These are phyloP conservation scores for Malus hybrid DNA, from an alignment of 331 rosid species.

Conservation along the genomic window DNA sequence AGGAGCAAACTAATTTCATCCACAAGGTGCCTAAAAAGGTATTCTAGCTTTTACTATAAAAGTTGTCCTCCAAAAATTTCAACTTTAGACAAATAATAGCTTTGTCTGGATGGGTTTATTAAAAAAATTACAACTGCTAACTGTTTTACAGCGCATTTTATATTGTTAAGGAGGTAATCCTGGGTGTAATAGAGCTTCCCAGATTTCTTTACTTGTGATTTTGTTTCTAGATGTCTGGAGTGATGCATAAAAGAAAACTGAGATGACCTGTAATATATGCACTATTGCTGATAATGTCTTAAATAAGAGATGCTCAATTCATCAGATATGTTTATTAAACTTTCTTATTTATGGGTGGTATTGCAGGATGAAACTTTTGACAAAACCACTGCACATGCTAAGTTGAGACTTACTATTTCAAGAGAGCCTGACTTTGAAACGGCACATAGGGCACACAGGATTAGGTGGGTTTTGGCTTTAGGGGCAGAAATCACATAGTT, in stretches of 20 bases:
- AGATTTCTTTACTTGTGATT: neutral
- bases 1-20: slow-evolving; percentile 52
- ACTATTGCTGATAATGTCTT: neutral
- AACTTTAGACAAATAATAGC: neutral
- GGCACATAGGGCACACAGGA: slow-evolving; percentile 67
- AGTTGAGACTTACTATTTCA: slow-evolving; percentile 72
- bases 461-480: slow-evolving; percentile 46
- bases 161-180: neutral
- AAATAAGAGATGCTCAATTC: neutral
- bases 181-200: neutral
- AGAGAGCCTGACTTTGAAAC: slow-evolving; percentile 89
- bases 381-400: slow-evolving; percentile 39
- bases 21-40: slow-evolving; percentile 85
- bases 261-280: neutral
- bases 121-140: neutral
- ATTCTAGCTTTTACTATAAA: neutral
- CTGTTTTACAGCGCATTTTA: neutral
- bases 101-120: neutral
- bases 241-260: neutral
- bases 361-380: slow-evolving; percentile 62
- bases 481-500: slow-evolving; percentile 60
- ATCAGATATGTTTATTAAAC: neutral
- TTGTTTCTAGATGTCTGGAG: neutral
- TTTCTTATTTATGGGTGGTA: neutral
- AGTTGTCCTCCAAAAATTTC: neutral